Evolutionary conservation across 192 early-diverging fungal genomes (phyloP).

Genomic region (Coemansia sp.): DNA sequence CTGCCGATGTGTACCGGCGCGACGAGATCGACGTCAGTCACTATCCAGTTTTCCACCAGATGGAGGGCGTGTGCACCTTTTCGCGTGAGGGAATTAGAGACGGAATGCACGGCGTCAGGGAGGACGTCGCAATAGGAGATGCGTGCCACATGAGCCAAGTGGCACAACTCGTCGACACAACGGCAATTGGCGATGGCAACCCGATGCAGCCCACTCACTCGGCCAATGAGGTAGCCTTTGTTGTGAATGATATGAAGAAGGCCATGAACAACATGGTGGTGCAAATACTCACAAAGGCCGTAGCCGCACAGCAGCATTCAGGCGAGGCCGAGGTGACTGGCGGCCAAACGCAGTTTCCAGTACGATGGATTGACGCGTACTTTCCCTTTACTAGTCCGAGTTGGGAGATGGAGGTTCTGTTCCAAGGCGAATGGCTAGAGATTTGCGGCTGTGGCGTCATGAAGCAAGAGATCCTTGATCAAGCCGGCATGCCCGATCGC

Average conservation of each 20-base stretch:
- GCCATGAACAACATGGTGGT: conserved; percentile 82
- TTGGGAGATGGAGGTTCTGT: conserved; percentile 96
- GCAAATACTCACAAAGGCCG: conserved; percentile 58
- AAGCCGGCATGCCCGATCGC: conserved; percentile 63
- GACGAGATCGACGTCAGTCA: conserved; percentile 96
- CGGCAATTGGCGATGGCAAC: conserved; percentile 60
- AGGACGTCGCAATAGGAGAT: not conserved
- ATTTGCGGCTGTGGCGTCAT: conserved; percentile 92
- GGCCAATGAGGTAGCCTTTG: conserved; percentile 53
- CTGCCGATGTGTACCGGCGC: conserved; percentile 94
- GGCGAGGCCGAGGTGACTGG: not conserved
- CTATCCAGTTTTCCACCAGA: conserved; percentile 98
- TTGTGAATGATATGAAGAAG: conserved; percentile 70
- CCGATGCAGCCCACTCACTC: conserved; percentile 74
- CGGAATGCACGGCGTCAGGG: not conserved
- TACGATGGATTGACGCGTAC: conserved; percentile 91
- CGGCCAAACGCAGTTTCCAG: conserved; percentile 54
- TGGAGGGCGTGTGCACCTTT: conserved; percentile 83
- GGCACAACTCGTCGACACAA: conserved; percentile 27
- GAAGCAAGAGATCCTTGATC: conserved; percentile 76
- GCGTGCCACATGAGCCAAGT: not conserved
- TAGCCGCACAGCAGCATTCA: conserved; percentile 17
- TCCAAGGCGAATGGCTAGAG: conserved; percentile 92
- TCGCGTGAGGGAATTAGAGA: conserved; percentile 28
- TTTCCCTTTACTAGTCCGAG: conserved; percentile 96